Base-by-base conservation (phyloP, 1,139 yeast genomes). In the Suhomyces atakaporum region DNA sequence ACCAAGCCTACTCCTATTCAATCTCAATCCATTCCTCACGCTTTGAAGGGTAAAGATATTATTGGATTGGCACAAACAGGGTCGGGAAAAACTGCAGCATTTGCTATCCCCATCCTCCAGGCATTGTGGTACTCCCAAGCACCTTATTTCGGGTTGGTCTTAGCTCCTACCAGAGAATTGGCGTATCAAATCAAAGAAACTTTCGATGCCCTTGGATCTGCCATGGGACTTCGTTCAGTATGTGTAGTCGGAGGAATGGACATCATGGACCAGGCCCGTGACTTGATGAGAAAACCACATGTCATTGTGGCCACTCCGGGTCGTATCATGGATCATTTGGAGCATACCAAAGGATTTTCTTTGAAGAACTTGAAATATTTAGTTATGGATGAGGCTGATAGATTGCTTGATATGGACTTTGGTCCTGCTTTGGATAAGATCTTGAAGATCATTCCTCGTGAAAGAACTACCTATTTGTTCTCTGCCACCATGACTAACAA, bases 241-340 rank as follows among this genome's bases (percentile, higher is more conserved):
- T 90, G 95, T 44, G 77, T 92, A 45, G 96, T 92, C 27, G 98
- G 98, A 49, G 99, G 99, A 46, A 92, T 92, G 94, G 96, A 88
- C 55, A 86, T 87, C 87, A 88, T 92, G 94, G 95, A 89, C 53
- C 99, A 92, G 62, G 94, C 97, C 1, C 74, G 95, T 46, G 96
- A 94, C 47, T 72, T 92, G 49, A 84, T 88, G 83, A 76, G 95
- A 48, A 89, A 88, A 56, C 98, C 98, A 2, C 98, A 92, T 55
- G 76, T 92, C 31, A 75, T 92, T 38, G 96, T 92, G 40, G 97
- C 97, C 15, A 92, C 99, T 0, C 97, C 97, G 0, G 98, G 98
- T 48, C 77, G 99, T 59, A 72, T 92, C 40, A 79, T 90, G 80
- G 98, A 92, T 61, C 98, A 92, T 67, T 71, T 92, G 55, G 97